Evolutionary conservation across 805 yeast species (phyloP).

Genomic region (Kluyveromyces aestuarii): DNA sequence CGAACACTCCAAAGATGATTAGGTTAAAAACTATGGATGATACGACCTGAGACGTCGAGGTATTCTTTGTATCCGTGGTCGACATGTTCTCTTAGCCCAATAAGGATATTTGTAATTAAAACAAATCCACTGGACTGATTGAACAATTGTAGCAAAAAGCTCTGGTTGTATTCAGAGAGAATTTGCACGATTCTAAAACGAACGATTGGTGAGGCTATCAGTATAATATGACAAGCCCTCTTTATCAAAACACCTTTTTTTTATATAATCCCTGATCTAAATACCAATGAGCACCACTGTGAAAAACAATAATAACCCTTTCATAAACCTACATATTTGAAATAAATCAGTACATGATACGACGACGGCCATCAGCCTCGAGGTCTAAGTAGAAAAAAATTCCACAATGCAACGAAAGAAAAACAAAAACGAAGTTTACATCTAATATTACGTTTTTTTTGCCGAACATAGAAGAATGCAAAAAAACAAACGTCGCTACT

Average conservation of each 20-base stretch:
- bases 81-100: background rate
- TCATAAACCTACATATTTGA: too few species aligned
- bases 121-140: background rate
- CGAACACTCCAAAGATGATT: slow-evolving; percentile 52
- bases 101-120: too few species aligned
- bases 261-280: too few species aligned
- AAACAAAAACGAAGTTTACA: background rate
- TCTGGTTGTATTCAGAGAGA: background rate
- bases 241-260: too few species aligned
- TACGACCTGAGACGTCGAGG: slow-evolving; percentile 69
- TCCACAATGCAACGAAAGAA: background rate
- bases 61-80: slow-evolving; percentile 11
- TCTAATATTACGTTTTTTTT: background rate
- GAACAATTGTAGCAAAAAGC: background rate
- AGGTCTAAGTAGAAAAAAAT: background rate
- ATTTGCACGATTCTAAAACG: too few species aligned
- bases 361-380: background rate
- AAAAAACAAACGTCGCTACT: too few species aligned
- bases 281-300: too few species aligned
- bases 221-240: too few species aligned
- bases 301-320: too few species aligned
- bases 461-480: background rate
- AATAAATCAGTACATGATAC: too few species aligned
- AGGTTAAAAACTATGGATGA: slow-evolving; percentile 65
- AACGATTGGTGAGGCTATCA: too few species aligned